Base-by-base conservation (phyloP, 768 basidiomycete species). In the Cyathus striatus region DNA sequence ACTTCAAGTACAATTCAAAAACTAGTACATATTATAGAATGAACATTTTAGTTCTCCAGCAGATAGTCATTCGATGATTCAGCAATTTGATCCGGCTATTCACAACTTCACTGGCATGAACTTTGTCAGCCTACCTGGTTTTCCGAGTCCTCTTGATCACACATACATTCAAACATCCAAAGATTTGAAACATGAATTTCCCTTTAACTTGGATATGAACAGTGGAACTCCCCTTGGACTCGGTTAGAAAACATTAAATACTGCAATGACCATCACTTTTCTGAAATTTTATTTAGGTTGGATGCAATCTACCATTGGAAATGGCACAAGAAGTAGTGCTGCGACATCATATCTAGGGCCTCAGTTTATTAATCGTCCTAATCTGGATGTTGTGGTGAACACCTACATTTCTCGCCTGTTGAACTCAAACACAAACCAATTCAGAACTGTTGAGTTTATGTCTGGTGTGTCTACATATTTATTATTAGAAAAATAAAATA, bases 281-380 rank as follows among this genome's bases (percentile, higher is more conserved):
- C 3, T 20, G 13, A 25, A 3, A 33, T 24, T 22, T 17, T 6
- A 27, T 25, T 22, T 30, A 65, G 64, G 61, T 17, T 64, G 55
- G 49, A 23, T 45, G 0, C 64, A 60, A 38, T 50, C 49, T 12
- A 61, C 62, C 2, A 54, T 65, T 23, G 55, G 53, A 3, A 48
- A 58, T 33, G 61, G 65, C 5, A 45, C 36, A 20, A 49, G 60
- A 12, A 61, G 56, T 39, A 60, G 58, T 41, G 52, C 65, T 4
- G 57, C 61, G 2, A 57, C 62, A 5, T 51, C 64, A 6, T 66
- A 65, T 38, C 49, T 68, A 14, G 55, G 47, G 4, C 53, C 62
- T 2, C 42, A 46, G 25, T 60, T 56, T 35, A 30, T 51, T 20
- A 44, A 50, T 5, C 43, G 65, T 26, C 45, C 46, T 4, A 69